Base-by-base conservation (phyloP, 805 yeast species). In the Yamadazyma nakazawae region DNA sequence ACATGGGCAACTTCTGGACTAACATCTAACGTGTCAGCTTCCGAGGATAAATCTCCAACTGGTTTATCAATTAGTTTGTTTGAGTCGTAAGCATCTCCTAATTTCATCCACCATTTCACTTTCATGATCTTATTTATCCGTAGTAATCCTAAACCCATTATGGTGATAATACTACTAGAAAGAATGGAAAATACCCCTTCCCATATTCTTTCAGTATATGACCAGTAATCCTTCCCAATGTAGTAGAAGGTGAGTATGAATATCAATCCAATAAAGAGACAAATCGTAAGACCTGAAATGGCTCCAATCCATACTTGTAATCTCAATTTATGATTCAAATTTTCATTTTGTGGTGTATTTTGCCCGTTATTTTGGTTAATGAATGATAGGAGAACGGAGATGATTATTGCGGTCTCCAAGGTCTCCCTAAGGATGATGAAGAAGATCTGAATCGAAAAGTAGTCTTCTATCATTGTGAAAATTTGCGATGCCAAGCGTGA, bases 251-350 rank as follows among this genome's bases (percentile, higher is more conserved):
- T 71, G 10, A 75, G 66, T 28, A 90, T 80, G 60, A 90, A 85
- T 0, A 79, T 62, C 3, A 83, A 79, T 3, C 97, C 97, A 30
- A 90, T 76, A 4, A 85, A 47, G 47, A 86, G 60, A 58, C 97
- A 89, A 1, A 87, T 65, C 0, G 77, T 54, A 16, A 90, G 67
- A 0, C 97, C 97, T 3, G 79, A 55, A 1, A 80, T 56, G 10
- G 96, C 92, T 2, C 97, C 97, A 0, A 81, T 60, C 85, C 96
- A 84, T 5, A 90, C 88, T 58, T 90, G 97, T 6, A 80, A 56
- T 47, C 77, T 77, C 42, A 87, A 67, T 19, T 51, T 55, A 4
- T 14, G 36, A 37, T 36, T 37, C 16, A 34, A n/a, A 24, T 25
- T 21, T 31, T 40, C 13, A 17, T 37, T 28, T 13, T 37, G 34